These are phyloP conservation scores for Sphagnum contortum DNA, from an alignment of 225 moss, liverwort and hornwort genomes.

Conservation along the genomic window DNA sequence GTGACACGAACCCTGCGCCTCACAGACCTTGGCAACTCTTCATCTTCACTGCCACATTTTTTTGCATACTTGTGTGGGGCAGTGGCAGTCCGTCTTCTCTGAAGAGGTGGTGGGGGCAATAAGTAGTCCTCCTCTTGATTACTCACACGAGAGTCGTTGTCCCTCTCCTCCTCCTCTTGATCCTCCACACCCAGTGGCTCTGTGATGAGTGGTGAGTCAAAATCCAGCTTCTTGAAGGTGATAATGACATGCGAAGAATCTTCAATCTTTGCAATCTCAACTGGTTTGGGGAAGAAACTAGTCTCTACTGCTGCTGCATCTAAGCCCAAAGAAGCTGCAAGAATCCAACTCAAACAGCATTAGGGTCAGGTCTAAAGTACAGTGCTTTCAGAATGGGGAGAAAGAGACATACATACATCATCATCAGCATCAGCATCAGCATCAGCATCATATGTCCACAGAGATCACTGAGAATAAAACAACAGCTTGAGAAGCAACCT, in stretches of 20 bases:
- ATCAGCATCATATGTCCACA: too few species aligned
- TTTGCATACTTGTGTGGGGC: constrained; percentile 17
- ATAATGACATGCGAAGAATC: constrained; percentile 20
- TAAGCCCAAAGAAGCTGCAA: too few species aligned
- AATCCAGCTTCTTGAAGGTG: constrained; percentile 22
- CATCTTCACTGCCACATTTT: constrained; percentile 28
- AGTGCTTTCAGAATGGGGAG: too few species aligned
- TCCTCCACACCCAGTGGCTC: too few species aligned
- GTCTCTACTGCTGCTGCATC: too few species aligned
- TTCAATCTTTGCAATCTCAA: constrained; percentile 22
- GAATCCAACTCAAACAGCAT: too few species aligned
- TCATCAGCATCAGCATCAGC: too few species aligned
- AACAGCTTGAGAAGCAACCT: too few species aligned
- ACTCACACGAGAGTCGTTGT: constrained; percentile 15
- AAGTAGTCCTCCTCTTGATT: constrained; percentile 16
- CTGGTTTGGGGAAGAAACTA: constrained; percentile 4
- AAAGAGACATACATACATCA: too few species aligned
- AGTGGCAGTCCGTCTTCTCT: constrained; percentile 23
- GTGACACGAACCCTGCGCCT: constrained; percentile 24
- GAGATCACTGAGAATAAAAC: too few species aligned
- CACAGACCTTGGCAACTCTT: constrained; percentile 19
- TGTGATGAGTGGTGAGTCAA: neutral
- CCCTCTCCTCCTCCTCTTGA: constrained; percentile 2
- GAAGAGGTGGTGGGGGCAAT: constrained; percentile 29
- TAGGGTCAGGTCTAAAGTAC: too few species aligned